phyloP scores from a whole-genome alignment of 495 filamentous ascomycete genomes.

The Melanomma pulvis-pyrius region DNA sequence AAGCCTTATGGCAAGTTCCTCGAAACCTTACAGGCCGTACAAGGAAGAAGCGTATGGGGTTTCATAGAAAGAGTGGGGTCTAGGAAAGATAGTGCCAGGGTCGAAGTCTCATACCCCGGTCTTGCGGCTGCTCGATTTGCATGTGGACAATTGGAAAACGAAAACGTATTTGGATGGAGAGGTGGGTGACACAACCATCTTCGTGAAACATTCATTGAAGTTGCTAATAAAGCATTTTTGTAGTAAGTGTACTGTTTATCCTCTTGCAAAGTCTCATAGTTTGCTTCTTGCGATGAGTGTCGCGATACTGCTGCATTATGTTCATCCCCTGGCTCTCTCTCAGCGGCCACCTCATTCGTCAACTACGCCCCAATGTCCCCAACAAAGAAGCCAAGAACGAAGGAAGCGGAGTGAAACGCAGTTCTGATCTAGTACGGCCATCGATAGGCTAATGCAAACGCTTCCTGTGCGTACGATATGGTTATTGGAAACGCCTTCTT shows the following conservation, averaged over 20 bases:
- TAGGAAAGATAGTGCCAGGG: neutral
- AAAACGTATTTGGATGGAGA: no score
- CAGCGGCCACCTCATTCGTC: neutral
- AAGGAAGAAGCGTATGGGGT: neutral
- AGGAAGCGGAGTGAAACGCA: neutral
- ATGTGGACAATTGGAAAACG: no score
- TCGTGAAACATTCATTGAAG: no score
- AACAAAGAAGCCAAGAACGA: conserved; percentile 1
- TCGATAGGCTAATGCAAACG: conserved; percentile 8
- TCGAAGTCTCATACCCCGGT: neutral
- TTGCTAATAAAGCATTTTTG: no score
- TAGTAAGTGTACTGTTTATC: no score
- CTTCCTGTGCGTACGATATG: conserved; percentile 4
- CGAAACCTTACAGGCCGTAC: neutral
- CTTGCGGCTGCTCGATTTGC: no score
- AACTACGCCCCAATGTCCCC: conserved; percentile 2
- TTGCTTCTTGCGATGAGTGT: no score
- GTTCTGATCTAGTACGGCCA: conserved; percentile 10
- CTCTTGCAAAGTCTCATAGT: no score
- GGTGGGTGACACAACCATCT: no score
- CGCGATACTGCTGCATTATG: neutral
- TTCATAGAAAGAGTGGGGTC: neutral
- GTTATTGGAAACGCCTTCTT: conserved; percentile 3
- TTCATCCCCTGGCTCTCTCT: neutral
- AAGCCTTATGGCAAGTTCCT: neutral